These are phyloP conservation scores for Torulaspora maleeae DNA, from an alignment of 805 yeast genomes.

Conservation along the genomic window DNA sequence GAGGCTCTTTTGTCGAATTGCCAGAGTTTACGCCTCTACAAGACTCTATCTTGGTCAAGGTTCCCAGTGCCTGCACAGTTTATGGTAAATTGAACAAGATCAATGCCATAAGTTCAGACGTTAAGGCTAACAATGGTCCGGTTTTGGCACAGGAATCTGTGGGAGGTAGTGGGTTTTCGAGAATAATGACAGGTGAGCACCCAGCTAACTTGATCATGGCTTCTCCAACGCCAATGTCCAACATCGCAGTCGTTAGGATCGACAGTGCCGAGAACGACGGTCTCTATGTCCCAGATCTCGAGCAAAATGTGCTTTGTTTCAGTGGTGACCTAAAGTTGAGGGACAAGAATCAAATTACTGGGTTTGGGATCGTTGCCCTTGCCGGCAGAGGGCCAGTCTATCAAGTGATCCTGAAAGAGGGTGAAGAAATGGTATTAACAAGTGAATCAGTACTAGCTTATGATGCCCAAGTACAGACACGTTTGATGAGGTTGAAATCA, in stretches of 20 bases:
- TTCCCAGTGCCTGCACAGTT: slow-evolving; percentile 23
- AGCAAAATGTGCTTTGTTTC: slow-evolving; percentile 21
- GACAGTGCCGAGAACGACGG: slow-evolving; percentile 21
- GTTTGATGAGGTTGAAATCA: slow-evolving; percentile 6
- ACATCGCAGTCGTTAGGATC: slow-evolving; percentile 24
- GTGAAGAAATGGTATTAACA: slow-evolving; percentile 27
- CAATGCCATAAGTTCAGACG: slow-evolving; percentile 16
- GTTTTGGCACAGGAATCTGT: slow-evolving; percentile 14
- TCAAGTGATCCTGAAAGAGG: slow-evolving; percentile 21
- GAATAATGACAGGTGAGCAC: slow-evolving; percentile 18
- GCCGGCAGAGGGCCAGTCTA: slow-evolving; percentile 33
- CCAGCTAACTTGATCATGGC: slow-evolving; percentile 32
- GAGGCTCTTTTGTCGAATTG: slow-evolving; percentile 32
- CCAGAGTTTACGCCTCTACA: slow-evolving; percentile 23
- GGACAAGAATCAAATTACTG: slow-evolving; percentile 17
- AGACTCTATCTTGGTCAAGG: slow-evolving; percentile 21
- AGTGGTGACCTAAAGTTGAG: slow-evolving; percentile 23
- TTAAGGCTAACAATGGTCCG: slow-evolving; percentile 7
- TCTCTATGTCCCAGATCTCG: slow-evolving; percentile 23
- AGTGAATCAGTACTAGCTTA: slow-evolving; percentile 21
- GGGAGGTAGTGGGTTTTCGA: slow-evolving; percentile 11
- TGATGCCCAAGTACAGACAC: slow-evolving; percentile 12
- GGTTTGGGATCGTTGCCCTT: slow-evolving; percentile 31
- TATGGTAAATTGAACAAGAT: slow-evolving; percentile 21
- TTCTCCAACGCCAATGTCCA: slow-evolving; percentile 27